Evolutionary conservation across 257 asterid genomes (phyloP).

Genomic region (Rubia yunnanensis): DNA sequence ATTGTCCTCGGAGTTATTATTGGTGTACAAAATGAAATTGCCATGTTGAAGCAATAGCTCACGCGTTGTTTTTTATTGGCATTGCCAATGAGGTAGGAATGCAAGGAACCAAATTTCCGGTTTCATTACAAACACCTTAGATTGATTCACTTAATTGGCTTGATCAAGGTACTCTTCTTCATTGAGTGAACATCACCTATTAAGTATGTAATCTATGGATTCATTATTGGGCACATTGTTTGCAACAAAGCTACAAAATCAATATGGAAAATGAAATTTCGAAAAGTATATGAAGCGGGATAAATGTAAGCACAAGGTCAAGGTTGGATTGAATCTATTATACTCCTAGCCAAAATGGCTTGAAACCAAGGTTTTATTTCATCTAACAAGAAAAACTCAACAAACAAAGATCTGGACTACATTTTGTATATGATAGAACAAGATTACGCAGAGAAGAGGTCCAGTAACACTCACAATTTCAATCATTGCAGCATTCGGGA

Average conservation of each 20-base stretch:
- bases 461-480: neutral
- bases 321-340: neutral
- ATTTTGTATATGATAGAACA: neutral
- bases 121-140: no score
- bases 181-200: no score
- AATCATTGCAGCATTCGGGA: neutral
- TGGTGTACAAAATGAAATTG: no score
- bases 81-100: no score
- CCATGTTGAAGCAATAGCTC: no score
- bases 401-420: neutral
- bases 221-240: conserved; percentile 39
- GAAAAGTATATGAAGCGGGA: neutral
- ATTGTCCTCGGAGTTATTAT: no score
- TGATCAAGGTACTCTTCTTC: no score
- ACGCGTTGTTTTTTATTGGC: no score
- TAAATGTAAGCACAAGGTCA: neutral
- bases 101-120: no score
- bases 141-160: no score
- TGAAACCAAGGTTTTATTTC: neutral
- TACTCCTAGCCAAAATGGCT: neutral
- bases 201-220: no score
- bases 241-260: conserved; percentile 42
- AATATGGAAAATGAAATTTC: neutral
- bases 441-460: neutral
- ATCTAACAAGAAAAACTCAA: neutral